Percentiles rank a stretch among this genome's conserved stretches.
phyloP scores from a whole-genome alignment of 257 asterid species.

The Nicotiana sylvestris region DNA sequence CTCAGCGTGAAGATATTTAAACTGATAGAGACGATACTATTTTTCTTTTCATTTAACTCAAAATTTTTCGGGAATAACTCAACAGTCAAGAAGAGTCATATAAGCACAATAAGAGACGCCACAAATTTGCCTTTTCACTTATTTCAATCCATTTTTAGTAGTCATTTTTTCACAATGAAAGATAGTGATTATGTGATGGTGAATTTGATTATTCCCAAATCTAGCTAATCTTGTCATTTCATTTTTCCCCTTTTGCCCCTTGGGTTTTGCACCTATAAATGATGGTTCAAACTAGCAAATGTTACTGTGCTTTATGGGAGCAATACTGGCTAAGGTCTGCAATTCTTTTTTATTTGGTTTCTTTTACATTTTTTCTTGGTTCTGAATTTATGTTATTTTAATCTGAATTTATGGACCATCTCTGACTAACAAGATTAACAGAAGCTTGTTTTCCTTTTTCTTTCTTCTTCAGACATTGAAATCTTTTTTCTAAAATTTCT shows the following conservation, averaged over 20 bases:
- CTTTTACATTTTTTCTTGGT: neutral
- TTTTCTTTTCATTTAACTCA: neutral
- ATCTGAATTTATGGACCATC: neutral
- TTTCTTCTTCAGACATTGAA: neutral
- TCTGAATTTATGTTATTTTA: neutral
- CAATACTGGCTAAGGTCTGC: neutral
- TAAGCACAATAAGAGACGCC: too few species aligned
- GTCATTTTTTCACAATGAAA: neutral
- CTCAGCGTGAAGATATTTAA: neutral
- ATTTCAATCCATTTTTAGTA: neutral
- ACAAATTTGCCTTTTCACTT: neutral
- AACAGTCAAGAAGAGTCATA: neutral
- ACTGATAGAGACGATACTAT: neutral
- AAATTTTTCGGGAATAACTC: neutral
- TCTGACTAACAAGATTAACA: neutral
- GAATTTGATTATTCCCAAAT: neutral
- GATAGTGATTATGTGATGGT: neutral
- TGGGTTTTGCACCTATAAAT: neutral
- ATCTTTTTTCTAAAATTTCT: too few species aligned
- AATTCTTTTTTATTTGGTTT: too few species aligned
- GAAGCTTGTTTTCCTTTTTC: neutral
- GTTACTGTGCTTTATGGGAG: neutral
- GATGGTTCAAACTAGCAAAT: neutral
- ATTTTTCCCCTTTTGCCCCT: neutral
- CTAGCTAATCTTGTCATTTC: neutral